Conservation (phyloP, 306 rosid species). For the Castanea sativa region DNA sequence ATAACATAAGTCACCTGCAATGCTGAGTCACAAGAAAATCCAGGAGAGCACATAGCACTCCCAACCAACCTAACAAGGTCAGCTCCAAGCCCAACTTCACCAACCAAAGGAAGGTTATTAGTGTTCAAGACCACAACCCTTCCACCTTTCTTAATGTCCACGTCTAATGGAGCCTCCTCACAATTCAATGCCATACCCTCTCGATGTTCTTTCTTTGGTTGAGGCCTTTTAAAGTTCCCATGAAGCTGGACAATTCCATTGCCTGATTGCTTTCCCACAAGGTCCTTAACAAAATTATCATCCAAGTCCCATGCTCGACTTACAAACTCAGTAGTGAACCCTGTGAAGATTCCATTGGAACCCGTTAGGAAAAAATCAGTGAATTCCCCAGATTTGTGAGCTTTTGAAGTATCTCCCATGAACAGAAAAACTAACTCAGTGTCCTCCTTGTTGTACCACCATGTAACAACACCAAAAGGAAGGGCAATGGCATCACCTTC, state of each 20-base stretch:
- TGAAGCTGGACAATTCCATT: constrained; percentile 52
- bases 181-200: constrained; percentile 68
- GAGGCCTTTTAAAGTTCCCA: constrained; percentile 37
- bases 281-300: constrained; percentile 43
- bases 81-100: constrained; percentile 74
- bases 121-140: constrained; percentile 80
- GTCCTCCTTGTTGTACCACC: constrained; percentile 80
- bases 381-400: constrained; percentile 80
- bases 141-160: constrained; percentile 71
- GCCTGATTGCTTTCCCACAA: constrained; percentile 55
- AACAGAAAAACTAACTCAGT: constrained; percentile 66
- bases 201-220: constrained; percentile 52
- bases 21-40: constrained; percentile 78
- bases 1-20: constrained; percentile 80
- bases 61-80: constrained; percentile 79
- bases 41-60: constrained; percentile 77
- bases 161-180: constrained; percentile 71
- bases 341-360: constrained; percentile 66
- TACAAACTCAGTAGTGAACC: constrained; percentile 69
- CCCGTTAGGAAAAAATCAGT: constrained; percentile 64
- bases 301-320: constrained; percentile 74
- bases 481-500: constrained; percentile 82
- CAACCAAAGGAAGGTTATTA: constrained; percentile 75
- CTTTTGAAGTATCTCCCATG: constrained; percentile 70
- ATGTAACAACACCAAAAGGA: constrained; percentile 75